Percentiles rank a stretch among this genome's conserved stretches.
Conservation (phyloP, 2,329 filamentous ascomycete species). For the Ramichloridium luteum region DNA sequence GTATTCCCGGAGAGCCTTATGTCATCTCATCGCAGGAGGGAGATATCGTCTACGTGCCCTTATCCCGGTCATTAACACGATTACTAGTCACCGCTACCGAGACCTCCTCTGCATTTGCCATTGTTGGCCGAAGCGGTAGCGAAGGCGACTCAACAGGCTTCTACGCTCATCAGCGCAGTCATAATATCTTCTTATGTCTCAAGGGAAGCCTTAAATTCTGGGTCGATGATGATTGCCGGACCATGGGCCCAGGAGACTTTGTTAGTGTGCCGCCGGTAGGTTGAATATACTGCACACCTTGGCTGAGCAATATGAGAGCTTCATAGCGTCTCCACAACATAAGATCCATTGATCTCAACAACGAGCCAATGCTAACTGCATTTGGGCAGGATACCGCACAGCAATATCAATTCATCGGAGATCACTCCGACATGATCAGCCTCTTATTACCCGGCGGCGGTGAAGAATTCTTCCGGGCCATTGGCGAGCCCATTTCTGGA, state of each 20-base stretch:
- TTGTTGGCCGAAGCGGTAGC: conserved; percentile 39
- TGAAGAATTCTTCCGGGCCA: conserved; percentile 49
- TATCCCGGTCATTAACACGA: conserved; percentile 40
- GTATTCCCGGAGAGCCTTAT: conserved; percentile 14
- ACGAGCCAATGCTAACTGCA: conserved; percentile 3
- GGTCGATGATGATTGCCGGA: conserved; percentile 44
- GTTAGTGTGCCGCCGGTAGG: conserved; percentile 45
- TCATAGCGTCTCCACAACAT: too few relatives aligned
- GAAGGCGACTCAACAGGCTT: conserved; percentile 39
- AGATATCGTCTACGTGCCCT: conserved; percentile 41
- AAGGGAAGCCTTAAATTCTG: conserved; percentile 46
- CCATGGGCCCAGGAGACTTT: conserved; percentile 45
- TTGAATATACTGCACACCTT: too few relatives aligned
- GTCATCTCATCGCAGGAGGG: conserved; percentile 29
- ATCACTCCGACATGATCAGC: conserved; percentile 43
- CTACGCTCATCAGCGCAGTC: conserved; percentile 45
- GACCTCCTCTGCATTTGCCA: conserved; percentile 39
- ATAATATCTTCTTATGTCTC: conserved; percentile 45
- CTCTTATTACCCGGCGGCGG: conserved; percentile 47
- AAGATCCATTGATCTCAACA: neutral
- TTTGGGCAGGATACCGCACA: conserved; percentile 37
- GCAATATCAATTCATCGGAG: conserved; percentile 43
- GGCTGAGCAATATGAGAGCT: too few relatives aligned
- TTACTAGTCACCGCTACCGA: conserved; percentile 42
- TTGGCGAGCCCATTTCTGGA: conserved; percentile 41